Evolutionary conservation across 2,329 filamentous ascomycete genomes (phyloP).

Genomic region (Fusarium algeriense): DNA sequence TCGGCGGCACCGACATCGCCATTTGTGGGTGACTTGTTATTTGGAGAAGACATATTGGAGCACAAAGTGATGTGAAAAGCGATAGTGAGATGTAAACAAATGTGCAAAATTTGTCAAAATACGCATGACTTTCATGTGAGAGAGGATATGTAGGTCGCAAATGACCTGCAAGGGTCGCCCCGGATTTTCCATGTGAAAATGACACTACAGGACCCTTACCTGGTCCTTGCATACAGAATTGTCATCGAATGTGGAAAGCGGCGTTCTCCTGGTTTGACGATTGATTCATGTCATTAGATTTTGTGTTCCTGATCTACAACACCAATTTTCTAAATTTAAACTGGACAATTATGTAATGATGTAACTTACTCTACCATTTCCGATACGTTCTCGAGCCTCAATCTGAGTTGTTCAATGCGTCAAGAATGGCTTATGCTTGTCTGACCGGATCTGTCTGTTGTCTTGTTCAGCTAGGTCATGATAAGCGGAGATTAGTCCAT

Average conservation of each 20-base stretch:
- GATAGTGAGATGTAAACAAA: not conserved
- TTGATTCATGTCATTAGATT: not conserved
- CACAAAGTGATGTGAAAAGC: not conserved
- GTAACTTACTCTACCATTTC: not conserved
- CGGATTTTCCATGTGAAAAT: slow-evolving; percentile 49
- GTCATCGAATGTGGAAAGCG: slow-evolving; percentile 26
- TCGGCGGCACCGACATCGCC: slow-evolving; percentile 50
- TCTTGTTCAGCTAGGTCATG: not conserved
- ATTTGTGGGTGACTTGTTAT: slow-evolving; percentile 45
- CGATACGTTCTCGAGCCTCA: not conserved
- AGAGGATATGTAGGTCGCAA: slow-evolving; percentile 34
- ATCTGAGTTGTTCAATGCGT: not conserved
- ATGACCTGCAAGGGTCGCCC: slow-evolving; percentile 50
- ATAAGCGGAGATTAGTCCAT: not conserved
- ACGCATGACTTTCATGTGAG: slow-evolving; percentile 20
- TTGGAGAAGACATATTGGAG: slow-evolving; percentile 48
- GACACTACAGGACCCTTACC: slow-evolving; percentile 38
- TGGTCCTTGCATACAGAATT: slow-evolving; percentile 41
- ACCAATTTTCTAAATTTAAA: not conserved
- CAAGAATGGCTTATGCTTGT: not conserved
- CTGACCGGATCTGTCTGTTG: not conserved
- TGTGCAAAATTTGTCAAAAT: slow-evolving; percentile 1
- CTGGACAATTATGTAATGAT: not conserved
- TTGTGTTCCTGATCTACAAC: slow-evolving; percentile 22
- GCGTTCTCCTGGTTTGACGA: not conserved